Conservation (phyloP, 2,329 filamentous ascomycete genomes). For the Apiospora saccharicola region DNA sequence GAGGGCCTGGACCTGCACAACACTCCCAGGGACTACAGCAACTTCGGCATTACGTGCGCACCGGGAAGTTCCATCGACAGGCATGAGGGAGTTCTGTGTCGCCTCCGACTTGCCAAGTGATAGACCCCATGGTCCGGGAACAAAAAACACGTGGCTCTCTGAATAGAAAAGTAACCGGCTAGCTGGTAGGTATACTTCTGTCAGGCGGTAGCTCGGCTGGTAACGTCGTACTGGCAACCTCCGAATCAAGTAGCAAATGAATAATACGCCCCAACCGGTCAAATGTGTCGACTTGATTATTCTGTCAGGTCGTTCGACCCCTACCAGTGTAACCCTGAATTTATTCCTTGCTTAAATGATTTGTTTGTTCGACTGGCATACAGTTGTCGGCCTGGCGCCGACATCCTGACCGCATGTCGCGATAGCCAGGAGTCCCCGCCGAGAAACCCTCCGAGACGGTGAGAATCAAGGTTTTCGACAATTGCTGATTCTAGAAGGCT, state of each 20-base stretch:
- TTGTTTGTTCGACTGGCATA: too few species aligned
- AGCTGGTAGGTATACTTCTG: not conserved
- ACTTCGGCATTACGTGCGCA: conserved; percentile 17
- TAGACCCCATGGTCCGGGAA: too few species aligned
- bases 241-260: not conserved
- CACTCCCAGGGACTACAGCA: not conserved
- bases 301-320: too few species aligned
- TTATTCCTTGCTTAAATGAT: too few species aligned
- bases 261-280: not conserved
- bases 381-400: not conserved
- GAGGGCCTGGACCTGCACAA: conserved; percentile 19
- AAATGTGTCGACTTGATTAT: not conserved
- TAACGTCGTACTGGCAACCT: not conserved
- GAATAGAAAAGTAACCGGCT: not conserved
- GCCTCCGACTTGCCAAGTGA: not conserved
- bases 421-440: not conserved
- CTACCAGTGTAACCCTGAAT: too few species aligned
- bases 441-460: not conserved
- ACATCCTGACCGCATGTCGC: not conserved
- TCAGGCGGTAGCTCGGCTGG: not conserved
- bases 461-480: not conserved
- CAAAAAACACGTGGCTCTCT: not conserved
- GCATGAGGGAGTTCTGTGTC: conserved; percentile 7
- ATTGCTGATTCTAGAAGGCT: not conserved
- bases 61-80: conserved; percentile 9